phyloP scores from a whole-genome alignment of 1,284 basidiomycete genomes.

The Neonothopanus nambi region DNA sequence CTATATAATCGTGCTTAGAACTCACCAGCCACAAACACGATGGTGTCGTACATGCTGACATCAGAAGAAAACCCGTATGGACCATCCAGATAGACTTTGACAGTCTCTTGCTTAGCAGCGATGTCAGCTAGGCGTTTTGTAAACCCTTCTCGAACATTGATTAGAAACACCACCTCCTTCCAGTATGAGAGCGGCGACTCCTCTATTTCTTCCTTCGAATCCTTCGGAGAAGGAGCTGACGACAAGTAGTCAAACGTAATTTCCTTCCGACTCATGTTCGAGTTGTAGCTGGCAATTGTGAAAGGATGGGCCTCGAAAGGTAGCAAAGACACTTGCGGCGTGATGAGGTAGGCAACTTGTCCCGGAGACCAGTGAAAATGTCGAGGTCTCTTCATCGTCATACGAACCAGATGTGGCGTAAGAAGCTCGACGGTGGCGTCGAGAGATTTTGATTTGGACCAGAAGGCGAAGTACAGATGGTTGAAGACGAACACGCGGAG shows the following conservation, averaged over 20 bases:
- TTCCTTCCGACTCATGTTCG: slow-evolving; percentile 4
- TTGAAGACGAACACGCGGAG: slow-evolving; percentile 55
- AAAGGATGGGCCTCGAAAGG: slow-evolving; percentile 57
- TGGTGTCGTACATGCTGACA: slow-evolving; percentile 41
- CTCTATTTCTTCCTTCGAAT: neutral
- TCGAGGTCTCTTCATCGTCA: slow-evolving; percentile 44
- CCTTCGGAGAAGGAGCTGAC: neutral
- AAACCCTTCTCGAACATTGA: slow-evolving; percentile 48
- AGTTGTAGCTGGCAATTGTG: slow-evolving; percentile 44
- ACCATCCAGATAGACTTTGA: slow-evolving; percentile 50
- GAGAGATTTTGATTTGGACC: slow-evolving; percentile 26
- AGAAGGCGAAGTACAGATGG: slow-evolving; percentile 39
- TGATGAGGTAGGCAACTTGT: slow-evolving; percentile 55
- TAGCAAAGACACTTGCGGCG: slow-evolving; percentile 43
- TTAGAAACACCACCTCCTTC: slow-evolving; percentile 47
- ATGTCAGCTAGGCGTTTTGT: slow-evolving; percentile 42
- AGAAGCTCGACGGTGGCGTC: slow-evolving; percentile 46
- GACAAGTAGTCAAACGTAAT: neutral
- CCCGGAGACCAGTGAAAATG: slow-evolving; percentile 57
- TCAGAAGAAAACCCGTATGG: slow-evolving; percentile 53
- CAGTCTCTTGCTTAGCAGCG: slow-evolving; percentile 29
- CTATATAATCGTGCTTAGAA: neutral
- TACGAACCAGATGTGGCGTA: slow-evolving; percentile 49
- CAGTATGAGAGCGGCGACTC: slow-evolving; percentile 9
- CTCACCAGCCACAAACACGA: slow-evolving; percentile 52